These are phyloP conservation scores for Lecanoromycetidae sp. DNA, from an alignment of 2,329 filamentous ascomycete species.

Conservation along the genomic window DNA sequence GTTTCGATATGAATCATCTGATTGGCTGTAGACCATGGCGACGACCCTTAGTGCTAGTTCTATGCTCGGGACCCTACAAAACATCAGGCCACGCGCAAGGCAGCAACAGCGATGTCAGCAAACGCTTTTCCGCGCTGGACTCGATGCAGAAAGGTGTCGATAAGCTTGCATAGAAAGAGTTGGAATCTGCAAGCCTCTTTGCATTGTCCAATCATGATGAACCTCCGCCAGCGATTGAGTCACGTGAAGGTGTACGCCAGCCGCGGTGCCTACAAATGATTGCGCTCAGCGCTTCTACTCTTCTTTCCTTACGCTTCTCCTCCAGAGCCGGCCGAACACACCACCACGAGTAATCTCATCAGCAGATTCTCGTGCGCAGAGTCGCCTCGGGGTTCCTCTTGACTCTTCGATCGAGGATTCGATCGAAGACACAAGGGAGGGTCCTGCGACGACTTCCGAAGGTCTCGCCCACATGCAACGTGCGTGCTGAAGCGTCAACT, in stretches of 20 bases:
- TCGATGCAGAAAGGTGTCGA: too few species aligned
- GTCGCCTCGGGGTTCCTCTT: conserved; percentile 16
- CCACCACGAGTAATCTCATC: conserved; percentile 17
- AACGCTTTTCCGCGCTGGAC: too few species aligned
- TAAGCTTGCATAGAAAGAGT: too few species aligned
- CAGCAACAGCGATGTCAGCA: too few species aligned
- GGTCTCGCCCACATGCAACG: conserved; percentile 37
- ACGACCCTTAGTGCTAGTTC: too few species aligned
- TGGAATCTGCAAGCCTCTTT: conserved; percentile 8
- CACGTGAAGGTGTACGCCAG: conserved; percentile 1
- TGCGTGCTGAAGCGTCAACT: conserved; percentile 39
- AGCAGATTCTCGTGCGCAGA: conserved; percentile 18
- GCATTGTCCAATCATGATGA: not conserved
- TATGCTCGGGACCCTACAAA: too few species aligned
- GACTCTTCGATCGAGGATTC: conserved; percentile 15
- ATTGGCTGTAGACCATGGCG: too few species aligned
- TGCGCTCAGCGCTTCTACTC: conserved; percentile 6
- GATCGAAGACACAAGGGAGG: conserved; percentile 14
- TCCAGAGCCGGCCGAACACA: conserved; percentile 16
- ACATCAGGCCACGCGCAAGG: too few species aligned
- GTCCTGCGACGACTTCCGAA: conserved; percentile 17
- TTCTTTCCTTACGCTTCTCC: conserved; percentile 13
- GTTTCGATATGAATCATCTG: too few species aligned
- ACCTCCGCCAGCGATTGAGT: not conserved
- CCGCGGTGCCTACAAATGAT: conserved; percentile 8